Conservation (phyloP, 23 red algal species). For the Gracilaria domingensis region DNA sequence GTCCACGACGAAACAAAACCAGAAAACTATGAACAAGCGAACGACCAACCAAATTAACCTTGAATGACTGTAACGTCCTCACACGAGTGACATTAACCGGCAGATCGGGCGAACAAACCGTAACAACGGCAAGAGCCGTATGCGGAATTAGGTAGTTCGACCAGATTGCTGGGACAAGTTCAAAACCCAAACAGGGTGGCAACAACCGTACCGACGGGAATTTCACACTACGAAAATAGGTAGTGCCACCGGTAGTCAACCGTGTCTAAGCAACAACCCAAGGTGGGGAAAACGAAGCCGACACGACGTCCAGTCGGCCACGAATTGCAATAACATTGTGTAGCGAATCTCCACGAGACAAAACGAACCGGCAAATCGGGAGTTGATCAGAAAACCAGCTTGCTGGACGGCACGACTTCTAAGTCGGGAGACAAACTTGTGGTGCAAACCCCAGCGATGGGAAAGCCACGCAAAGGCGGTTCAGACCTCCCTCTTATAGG, state of each 20-base stretch:
- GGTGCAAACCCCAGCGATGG: background rate
- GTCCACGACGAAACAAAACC: background rate
- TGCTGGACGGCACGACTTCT: background rate
- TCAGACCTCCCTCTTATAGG: background rate
- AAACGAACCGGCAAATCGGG: background rate
- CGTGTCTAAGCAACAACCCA: background rate
- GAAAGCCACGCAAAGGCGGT: background rate
- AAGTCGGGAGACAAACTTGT: background rate
- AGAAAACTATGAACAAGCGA: background rate
- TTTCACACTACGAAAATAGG: background rate
- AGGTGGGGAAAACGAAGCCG: background rate
- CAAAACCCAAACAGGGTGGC: background rate
- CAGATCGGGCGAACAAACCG: background rate
- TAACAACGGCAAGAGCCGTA: background rate
- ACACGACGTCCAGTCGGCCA: background rate
- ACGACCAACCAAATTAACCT: background rate
- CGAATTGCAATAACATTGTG: background rate
- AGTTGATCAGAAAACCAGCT: background rate
- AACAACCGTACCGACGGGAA: slow-evolving; percentile 6
- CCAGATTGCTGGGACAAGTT: slow-evolving; percentile 6
- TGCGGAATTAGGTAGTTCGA: background rate
- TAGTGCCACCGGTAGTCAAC: background rate
- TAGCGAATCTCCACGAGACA: background rate
- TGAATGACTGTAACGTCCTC: background rate
- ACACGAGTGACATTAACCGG: background rate